Evolutionary conservation across 2,329 filamentous ascomycete species (phyloP).

Genomic region (Aspergillus sp.): DNA sequence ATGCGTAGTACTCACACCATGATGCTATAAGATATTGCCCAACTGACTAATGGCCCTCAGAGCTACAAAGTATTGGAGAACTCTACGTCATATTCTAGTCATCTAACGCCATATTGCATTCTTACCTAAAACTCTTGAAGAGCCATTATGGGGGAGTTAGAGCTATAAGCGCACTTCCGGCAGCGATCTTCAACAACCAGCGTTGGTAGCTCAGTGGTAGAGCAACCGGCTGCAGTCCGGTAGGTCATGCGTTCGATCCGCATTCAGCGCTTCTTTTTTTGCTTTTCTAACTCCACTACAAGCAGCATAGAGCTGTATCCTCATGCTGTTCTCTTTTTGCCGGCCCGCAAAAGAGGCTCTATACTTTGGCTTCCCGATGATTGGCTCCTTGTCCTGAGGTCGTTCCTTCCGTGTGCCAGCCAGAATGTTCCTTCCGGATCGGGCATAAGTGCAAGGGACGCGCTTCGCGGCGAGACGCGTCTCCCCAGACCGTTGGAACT

Average conservation of each 20-base stretch:
- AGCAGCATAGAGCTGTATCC: background rate
- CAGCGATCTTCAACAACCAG: background rate
- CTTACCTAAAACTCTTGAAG: background rate
- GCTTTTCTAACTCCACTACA: background rate
- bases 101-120: background rate
- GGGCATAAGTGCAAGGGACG: background rate
- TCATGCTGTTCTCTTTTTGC: background rate
- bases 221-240: slow-evolving; percentile 21
- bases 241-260: slow-evolving; percentile 18
- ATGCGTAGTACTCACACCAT: too few species aligned
- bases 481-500: background rate
- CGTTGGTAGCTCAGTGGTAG: slow-evolving; percentile 18
- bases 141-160: background rate
- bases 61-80: background rate
- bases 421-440: background rate
- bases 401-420: too few species aligned
- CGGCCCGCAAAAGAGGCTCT: background rate
- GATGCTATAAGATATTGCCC: too few species aligned
- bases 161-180: background rate
- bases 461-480: slow-evolving; percentile 5
- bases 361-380: background rate
- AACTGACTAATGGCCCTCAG: background rate
- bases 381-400: background rate
- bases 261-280: background rate
- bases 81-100: background rate